These are phyloP conservation scores for Dentipellis fragilis DNA, from an alignment of 768 basidiomycete genomes.

Conservation along the genomic window DNA sequence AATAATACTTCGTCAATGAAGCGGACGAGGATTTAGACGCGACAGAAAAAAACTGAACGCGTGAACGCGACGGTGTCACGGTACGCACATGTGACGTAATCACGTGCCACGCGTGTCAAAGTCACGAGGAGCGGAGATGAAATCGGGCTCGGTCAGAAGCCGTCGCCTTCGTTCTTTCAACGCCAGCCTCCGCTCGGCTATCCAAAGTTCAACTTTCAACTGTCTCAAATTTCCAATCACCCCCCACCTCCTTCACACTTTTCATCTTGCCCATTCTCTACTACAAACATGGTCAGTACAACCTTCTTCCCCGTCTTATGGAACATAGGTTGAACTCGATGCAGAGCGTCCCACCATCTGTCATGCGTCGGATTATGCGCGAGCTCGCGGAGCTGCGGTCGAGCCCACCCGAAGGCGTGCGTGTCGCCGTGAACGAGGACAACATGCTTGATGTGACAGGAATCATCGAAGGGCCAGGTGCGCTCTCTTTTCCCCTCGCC, in stretches of 20 bases:
- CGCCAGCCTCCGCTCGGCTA: background rate
- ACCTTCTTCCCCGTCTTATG: background rate
- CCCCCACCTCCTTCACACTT: background rate
- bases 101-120: too few relatives aligned
- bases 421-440: slow-evolving; percentile 77
- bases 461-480: slow-evolving; percentile 85
- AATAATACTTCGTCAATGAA: too few relatives aligned
- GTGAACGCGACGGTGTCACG: too few relatives aligned
- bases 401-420: slow-evolving; percentile 87
- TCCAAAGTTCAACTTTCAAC: background rate
- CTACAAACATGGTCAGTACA: background rate
- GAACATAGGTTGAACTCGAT: background rate
- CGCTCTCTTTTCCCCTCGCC: slow-evolving; percentile 21
- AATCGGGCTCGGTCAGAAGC: background rate
- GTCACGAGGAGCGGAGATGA: background rate
- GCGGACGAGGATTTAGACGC: too few relatives aligned
- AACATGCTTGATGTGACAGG: slow-evolving; percentile 84
- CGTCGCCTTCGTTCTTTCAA: background rate
- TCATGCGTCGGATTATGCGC: slow-evolving; percentile 79
- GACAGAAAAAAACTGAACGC: too few relatives aligned
- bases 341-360: slow-evolving; percentile 39
- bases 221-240: background rate
- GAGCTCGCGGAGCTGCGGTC: slow-evolving; percentile 75
- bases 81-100: too few relatives aligned
- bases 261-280: background rate